A percentile compares a stretch with the other conserved stretches of the same genome.
Conservation (phyloP, 1,284 basidiomycete species). For the Ustilago xerochloae region DNA sequence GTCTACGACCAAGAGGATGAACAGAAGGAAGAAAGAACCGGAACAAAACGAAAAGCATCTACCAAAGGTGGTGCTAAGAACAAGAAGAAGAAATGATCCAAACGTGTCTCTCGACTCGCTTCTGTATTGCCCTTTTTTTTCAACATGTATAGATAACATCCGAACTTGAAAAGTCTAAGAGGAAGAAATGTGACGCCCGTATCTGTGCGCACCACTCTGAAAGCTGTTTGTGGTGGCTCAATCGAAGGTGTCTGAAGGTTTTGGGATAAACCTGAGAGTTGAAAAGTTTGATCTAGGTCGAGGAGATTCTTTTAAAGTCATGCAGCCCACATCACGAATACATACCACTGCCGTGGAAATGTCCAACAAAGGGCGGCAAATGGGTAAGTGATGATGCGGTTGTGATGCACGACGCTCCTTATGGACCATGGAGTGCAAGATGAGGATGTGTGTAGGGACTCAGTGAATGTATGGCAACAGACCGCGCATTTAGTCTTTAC, state of each 20-base stretch:
- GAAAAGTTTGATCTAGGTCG: constrained; percentile 16
- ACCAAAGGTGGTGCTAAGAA: constrained; percentile 8
- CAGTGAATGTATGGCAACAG: too few species aligned
- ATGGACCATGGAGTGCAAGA: constrained; percentile 1
- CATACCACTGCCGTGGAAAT: constrained; percentile 1
- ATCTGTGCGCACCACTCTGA: constrained; percentile 52
- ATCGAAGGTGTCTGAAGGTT: constrained; percentile 42
- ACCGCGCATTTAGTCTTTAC: too few species aligned
- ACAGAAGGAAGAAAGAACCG: constrained; percentile 27
- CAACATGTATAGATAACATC: too few species aligned
- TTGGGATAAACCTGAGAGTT: not conserved
- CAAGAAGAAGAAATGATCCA: constrained; percentile 32
- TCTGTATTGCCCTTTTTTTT: too few species aligned
- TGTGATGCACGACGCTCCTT: not conserved
- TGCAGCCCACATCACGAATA: not conserved
- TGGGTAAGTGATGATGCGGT: not conserved
- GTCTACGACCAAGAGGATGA: constrained; percentile 36
- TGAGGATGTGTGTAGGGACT: too few species aligned
- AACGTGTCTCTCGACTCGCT: not conserved
- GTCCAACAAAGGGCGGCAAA: constrained; percentile 4
- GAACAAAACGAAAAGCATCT: constrained; percentile 23
- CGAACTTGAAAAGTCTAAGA: too few species aligned
- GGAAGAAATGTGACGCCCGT: constrained; percentile 44
- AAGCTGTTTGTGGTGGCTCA: constrained; percentile 44
- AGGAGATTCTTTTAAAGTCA: not conserved